phyloP scores from a whole-genome alignment of 768 basidiomycete genomes.

The Boletus rufocinnamomeus region DNA sequence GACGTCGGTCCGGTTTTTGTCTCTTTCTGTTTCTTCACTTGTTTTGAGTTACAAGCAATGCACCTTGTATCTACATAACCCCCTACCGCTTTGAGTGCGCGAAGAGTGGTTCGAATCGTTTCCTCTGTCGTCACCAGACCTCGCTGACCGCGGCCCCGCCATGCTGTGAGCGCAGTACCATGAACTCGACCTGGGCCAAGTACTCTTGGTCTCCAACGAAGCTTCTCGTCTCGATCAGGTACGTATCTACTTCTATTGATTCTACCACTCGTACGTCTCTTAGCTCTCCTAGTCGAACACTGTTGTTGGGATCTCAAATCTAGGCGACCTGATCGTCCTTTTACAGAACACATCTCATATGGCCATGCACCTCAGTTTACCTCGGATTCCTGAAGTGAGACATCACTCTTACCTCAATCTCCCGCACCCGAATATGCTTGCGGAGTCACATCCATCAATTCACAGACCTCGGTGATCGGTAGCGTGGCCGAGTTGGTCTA shows the following conservation, averaged over 20 bases:
- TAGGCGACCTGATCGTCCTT: neutral
- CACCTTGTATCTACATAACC: slow-evolving; percentile 24
- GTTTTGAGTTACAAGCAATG: slow-evolving; percentile 22
- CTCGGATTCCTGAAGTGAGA: neutral
- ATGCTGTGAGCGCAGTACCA: neutral
- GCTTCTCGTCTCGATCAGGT: neutral
- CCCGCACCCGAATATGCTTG: neutral
- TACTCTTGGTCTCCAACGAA: no score
- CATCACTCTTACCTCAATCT: neutral
- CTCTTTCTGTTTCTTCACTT: slow-evolving; percentile 1
- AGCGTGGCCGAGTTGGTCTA: slow-evolving; percentile 90
- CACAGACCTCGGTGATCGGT: slow-evolving; percentile 34
- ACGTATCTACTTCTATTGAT: neutral
- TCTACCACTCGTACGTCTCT: neutral
- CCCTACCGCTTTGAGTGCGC: neutral
- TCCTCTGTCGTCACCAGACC: neutral
- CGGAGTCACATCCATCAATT: neutral
- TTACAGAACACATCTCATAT: neutral
- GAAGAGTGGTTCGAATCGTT: neutral
- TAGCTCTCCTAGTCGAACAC: neutral
- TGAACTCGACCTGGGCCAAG: neutral
- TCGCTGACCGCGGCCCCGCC: neutral
- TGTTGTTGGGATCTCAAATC: neutral
- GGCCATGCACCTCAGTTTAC: neutral
- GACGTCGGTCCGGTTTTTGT: slow-evolving; percentile 6